phyloP scores from a whole-genome alignment of 2,329 filamentous ascomycete species.

The Pestalotiopsis sp. region DNA sequence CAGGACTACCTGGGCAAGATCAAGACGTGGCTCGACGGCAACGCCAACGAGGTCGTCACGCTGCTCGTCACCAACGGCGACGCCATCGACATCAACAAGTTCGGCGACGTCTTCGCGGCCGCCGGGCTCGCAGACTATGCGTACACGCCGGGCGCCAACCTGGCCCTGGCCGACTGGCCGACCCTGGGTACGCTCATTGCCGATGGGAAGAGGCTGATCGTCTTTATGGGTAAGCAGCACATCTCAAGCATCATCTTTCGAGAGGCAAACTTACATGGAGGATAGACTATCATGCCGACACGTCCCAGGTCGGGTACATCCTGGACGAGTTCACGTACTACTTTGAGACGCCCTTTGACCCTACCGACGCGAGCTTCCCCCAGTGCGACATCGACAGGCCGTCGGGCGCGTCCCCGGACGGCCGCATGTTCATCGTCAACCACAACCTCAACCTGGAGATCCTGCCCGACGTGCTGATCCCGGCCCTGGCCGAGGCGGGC shows the following conservation, averaged over 20 bases:
- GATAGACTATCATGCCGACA: conserved; percentile 61
- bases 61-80: conserved; percentile 66
- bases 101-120: conserved; percentile 54
- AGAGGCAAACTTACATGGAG: conserved; percentile 10
- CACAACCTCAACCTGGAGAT: conserved; percentile 43
- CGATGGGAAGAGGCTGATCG: conserved; percentile 63
- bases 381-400: conserved; percentile 70
- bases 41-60: conserved; percentile 64
- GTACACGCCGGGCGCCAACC: conserved; percentile 48
- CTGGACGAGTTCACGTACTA: conserved; percentile 65
- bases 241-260: conserved; percentile 11
- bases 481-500: conserved; percentile 30
- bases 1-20: conserved; percentile 56
- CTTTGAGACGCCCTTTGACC: conserved; percentile 75
- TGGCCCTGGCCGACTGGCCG: conserved; percentile 62
- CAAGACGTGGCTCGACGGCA: conserved; percentile 59
- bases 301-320: conserved; percentile 58
- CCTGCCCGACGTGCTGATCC: conserved; percentile 36
- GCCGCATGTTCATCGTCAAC: conserved; percentile 47
- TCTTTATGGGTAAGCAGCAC: conserved; percentile 63
- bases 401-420: conserved; percentile 33
- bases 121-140: conserved; percentile 59
- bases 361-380: conserved; percentile 59
- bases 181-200: conserved; percentile 69
- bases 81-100: conserved; percentile 54